Base-by-base conservation (phyloP, 495 filamentous ascomycete species). In the Lasiosphaeriaceae sp. region DNA sequence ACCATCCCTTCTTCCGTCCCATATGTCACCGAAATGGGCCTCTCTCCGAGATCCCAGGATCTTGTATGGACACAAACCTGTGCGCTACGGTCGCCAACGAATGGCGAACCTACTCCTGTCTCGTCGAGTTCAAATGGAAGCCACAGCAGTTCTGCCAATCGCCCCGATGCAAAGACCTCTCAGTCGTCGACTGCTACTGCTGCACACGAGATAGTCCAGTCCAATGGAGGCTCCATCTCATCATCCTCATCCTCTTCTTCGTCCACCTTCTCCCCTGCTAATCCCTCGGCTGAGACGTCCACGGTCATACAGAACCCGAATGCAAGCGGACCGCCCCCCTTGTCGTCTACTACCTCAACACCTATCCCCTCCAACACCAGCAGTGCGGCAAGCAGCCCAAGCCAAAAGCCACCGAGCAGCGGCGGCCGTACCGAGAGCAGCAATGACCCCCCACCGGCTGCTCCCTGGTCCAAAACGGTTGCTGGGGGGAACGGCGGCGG, bases 61-160 rank as follows among this genome's bases (percentile, higher is more conserved):
- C 41, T 57, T 47, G 46, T 62, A 3, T 50, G 31, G 1, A 39
- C 52, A 12, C 54, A 67, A 8, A 55, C 49, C 3, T 72, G 70
- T 53, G 57, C 54, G 8, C 20, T 66, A 7, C 54, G 57, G 7
- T 70, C 67, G 21, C 62, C 64, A 14, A 66, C 67, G 8, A 66
- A 66, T 9, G 61, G 45, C 31, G 60, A 66, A 0, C 60, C 68
- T 8, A 69, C 66, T 0, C 59, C 59, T 24, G 62, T 66, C 14
- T 59, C 56, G 6, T 47, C 63, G 0, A 47, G 37, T 8, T 26
- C 34, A n/a, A 50, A 43, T 26, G 24, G 31, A 16, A 52, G 60
- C 6, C 11, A 14, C 34, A 61, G 37, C 5, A 26, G 37, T 2
- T 39, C 60, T 0, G 54, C 51, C 21, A 52, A 21, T 3, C 46